Percentiles rank a stretch among this genome's conserved stretches.
Evolutionary conservation across 257 asterid genomes (phyloP).

Genomic region (Solanum megistacrolobum): DNA sequence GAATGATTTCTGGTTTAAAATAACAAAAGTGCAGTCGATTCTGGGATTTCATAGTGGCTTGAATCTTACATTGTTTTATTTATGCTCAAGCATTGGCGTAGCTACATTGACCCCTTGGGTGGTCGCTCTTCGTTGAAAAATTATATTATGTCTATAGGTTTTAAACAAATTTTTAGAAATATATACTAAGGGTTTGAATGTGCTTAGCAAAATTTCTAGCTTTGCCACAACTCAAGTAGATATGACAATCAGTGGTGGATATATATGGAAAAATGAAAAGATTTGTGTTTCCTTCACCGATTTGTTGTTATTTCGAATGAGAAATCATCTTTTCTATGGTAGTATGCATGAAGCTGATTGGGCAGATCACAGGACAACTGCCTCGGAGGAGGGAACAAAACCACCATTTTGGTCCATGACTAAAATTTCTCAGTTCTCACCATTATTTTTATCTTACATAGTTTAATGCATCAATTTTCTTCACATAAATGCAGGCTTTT

Average conservation of each 20-base stretch:
- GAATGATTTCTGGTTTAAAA: not conserved
- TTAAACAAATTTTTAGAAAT: not conserved
- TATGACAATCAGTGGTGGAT: not conserved
- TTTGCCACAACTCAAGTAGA: not conserved
- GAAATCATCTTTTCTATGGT: not conserved
- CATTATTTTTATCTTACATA: not conserved
- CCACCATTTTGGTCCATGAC: not conserved
- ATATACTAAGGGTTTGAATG: not conserved
- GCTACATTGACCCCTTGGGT: not conserved
- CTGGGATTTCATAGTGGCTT: not conserved
- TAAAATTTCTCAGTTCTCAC: not conserved
- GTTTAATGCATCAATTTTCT: not conserved
- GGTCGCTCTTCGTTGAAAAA: not conserved
- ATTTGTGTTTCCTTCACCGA: not conserved
- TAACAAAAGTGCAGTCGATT: not conserved
- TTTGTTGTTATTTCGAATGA: not conserved
- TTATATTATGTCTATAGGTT: not conserved
- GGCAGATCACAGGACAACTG: not conserved
- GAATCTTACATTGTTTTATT: not conserved
- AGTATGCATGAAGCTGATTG: not conserved
- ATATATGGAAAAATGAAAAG: not conserved
- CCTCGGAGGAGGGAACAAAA: not conserved
- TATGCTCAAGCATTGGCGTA: not conserved
- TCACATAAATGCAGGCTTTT: slow-evolving; percentile 45
- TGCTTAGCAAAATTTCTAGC: not conserved